These are phyloP conservation scores for Blastocystis sp. DNA, from an alignment of 352 stramenopile genomes.

Conservation along the genomic window DNA sequence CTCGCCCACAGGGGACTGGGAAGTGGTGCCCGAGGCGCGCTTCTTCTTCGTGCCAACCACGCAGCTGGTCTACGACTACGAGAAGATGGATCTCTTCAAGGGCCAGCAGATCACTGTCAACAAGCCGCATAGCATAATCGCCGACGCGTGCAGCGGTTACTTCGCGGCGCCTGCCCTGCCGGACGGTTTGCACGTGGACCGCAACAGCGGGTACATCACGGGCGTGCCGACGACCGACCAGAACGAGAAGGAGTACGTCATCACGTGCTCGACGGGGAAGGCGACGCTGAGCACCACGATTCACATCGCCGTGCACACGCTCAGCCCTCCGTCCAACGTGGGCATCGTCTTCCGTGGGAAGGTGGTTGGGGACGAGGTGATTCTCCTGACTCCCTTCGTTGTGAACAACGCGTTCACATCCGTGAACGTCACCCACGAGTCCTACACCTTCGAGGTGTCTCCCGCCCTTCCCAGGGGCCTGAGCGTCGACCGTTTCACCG, in stretches of 20 bases:
- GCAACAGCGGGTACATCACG: neutral
- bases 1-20: neutral
- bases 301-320: slow-evolving; percentile 9
- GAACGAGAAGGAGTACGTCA: neutral
- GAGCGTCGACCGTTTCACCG: slow-evolving; percentile 8
- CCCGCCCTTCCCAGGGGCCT: slow-evolving; percentile 17
- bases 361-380: no score
- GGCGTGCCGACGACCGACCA: neutral
- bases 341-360: neutral
- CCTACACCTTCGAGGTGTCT: neutral
- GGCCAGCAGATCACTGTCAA: slow-evolving; percentile 4
- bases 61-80: slow-evolving; percentile 25
- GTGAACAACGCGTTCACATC: no score
- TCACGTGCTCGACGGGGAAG: neutral
- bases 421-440: no score
- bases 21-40: slow-evolving; percentile 18
- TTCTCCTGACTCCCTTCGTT: no score
- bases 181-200: neutral
- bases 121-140: neutral
- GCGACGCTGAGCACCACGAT: slow-evolving; percentile 1
- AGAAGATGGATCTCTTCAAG: slow-evolving; percentile 24
- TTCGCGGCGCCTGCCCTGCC: neutral
- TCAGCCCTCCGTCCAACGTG: neutral
- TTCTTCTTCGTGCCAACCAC: slow-evolving; percentile 14
- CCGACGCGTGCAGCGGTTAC: neutral